Evolutionary conservation across 192 early-diverging fungal species (phyloP).

Genomic region (Podila epicladia): DNA sequence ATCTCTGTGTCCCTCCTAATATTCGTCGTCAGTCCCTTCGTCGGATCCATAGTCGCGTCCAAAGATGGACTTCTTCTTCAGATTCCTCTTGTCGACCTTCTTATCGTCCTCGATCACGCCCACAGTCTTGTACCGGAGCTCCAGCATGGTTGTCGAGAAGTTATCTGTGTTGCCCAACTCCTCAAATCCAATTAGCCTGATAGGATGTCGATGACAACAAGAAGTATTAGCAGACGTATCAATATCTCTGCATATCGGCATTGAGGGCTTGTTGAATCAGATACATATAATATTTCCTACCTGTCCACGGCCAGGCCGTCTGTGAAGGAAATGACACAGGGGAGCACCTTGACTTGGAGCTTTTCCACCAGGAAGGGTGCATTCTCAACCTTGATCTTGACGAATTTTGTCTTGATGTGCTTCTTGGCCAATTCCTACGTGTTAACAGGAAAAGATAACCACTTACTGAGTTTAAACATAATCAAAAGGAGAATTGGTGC

Average conservation of each 20-base stretch:
- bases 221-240: not conserved
- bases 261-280: not conserved
- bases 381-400: constrained; percentile 88
- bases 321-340: constrained; percentile 84
- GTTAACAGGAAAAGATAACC: not conserved
- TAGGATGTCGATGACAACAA: constrained; percentile 1
- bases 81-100: constrained; percentile 22
- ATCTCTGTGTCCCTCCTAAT: not conserved
- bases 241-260: not conserved
- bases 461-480: not conserved
- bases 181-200: constrained; percentile 91
- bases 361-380: constrained; percentile 92
- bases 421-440: constrained; percentile 70
- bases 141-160: constrained; percentile 82
- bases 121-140: constrained; percentile 68
- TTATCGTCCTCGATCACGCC: constrained; percentile 60
- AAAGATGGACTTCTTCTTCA: constrained; percentile 56
- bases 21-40: constrained; percentile 45
- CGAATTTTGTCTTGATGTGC: constrained; percentile 88
- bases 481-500: not conserved
- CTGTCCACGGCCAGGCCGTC: constrained; percentile 81
- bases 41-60: constrained; percentile 40
- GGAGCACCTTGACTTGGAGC: constrained; percentile 87
- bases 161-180: constrained; percentile 89
- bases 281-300: constrained; percentile 30